A percentile compares a stretch with the other conserved stretches of the same genome.
These are phyloP conservation scores for Podosphaera leucotricha DNA, from an alignment of 2,329 filamentous ascomycete species.

Conservation along the genomic window DNA sequence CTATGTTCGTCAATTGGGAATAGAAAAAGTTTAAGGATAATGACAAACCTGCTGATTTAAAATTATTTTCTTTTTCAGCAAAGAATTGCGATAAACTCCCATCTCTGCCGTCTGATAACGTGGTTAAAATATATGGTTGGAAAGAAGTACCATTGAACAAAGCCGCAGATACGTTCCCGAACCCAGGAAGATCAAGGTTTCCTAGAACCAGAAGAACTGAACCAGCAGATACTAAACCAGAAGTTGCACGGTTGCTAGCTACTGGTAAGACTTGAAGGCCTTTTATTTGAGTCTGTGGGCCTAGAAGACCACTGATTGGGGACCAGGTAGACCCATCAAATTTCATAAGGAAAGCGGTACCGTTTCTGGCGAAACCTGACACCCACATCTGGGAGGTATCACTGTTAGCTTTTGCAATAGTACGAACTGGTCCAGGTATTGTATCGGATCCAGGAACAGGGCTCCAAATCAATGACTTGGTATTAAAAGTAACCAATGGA, in stretches of 20 bases:
- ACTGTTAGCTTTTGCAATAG: slow-evolving; percentile 48
- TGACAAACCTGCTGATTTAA: slow-evolving; percentile 36
- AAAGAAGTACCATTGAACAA: slow-evolving; percentile 67
- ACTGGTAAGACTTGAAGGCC: slow-evolving; percentile 64
- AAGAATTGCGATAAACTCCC: slow-evolving; percentile 68
- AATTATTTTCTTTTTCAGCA: slow-evolving; percentile 58
- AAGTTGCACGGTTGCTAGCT: slow-evolving; percentile 39
- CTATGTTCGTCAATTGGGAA: slow-evolving; percentile 16
- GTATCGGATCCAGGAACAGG: slow-evolving; percentile 33
- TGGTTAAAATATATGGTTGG: slow-evolving; percentile 60
- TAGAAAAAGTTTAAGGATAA: slow-evolving; percentile 1
- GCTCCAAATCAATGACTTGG: slow-evolving; percentile 41
- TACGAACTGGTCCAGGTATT: slow-evolving; percentile 60
- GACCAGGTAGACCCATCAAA: slow-evolving; percentile 54
- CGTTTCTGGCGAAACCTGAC: slow-evolving; percentile 44
- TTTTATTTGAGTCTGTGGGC: slow-evolving; percentile 41
- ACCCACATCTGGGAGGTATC: slow-evolving; percentile 61
- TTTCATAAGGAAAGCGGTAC: slow-evolving; percentile 57
- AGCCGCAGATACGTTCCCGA: slow-evolving; percentile 65
- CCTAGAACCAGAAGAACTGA: slow-evolving; percentile 71
- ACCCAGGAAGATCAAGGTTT: slow-evolving; percentile 47
- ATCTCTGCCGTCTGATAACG: slow-evolving; percentile 34
- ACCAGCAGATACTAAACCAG: slow-evolving; percentile 36
- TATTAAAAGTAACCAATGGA: slow-evolving; percentile 51
- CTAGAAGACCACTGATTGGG: slow-evolving; percentile 38